Conservation (phyloP, 108 stramenopile genomes). For the Bacterosira constricta region DNA sequence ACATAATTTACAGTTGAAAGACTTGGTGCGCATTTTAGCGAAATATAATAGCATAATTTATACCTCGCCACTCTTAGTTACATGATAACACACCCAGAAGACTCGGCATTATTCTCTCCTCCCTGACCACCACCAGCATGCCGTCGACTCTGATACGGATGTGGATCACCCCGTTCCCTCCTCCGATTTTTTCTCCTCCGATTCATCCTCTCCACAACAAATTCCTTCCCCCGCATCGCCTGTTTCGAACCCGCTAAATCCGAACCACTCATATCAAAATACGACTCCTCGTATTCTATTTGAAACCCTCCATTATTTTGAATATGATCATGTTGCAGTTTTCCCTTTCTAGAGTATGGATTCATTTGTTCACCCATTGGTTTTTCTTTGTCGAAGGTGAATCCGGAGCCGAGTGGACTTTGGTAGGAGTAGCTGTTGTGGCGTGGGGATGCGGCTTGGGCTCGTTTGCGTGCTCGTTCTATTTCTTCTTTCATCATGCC, state of each 20-base stretch:
- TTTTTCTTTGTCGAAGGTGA: slow-evolving; percentile 40
- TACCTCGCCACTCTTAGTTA: too few relatives aligned
- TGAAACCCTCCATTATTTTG: slow-evolving; percentile 16
- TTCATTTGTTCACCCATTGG: slow-evolving; percentile 26
- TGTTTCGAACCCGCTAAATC: slow-evolving; percentile 15
- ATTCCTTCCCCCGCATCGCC: slow-evolving; percentile 34
- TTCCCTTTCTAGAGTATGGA: slow-evolving; percentile 37
- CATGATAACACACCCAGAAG: slow-evolving; percentile 39
- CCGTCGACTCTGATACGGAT: slow-evolving; percentile 29
- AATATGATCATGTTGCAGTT: slow-evolving; percentile 14
- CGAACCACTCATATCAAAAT: slow-evolving; percentile 44
- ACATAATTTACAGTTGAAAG: too few relatives aligned
- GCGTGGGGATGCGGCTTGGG: slow-evolving; percentile 52
- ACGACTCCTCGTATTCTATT: slow-evolving; percentile 52
- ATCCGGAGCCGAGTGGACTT: slow-evolving; percentile 81
- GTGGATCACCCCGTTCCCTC: slow-evolving; percentile 50
- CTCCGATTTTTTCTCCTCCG: slow-evolving; percentile 44
- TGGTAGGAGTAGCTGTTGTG: slow-evolving; percentile 66
- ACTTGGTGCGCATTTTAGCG: too few relatives aligned
- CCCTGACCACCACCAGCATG: not conserved
- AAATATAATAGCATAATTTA: too few relatives aligned
- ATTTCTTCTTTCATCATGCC: slow-evolving; percentile 83
- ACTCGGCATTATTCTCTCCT: slow-evolving; percentile 9
- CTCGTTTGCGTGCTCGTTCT: slow-evolving; percentile 60
- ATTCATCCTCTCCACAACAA: slow-evolving; percentile 46